Conservation (phyloP, 139 green algal genomes). For the Astrephomene gubernaculifera region DNA sequence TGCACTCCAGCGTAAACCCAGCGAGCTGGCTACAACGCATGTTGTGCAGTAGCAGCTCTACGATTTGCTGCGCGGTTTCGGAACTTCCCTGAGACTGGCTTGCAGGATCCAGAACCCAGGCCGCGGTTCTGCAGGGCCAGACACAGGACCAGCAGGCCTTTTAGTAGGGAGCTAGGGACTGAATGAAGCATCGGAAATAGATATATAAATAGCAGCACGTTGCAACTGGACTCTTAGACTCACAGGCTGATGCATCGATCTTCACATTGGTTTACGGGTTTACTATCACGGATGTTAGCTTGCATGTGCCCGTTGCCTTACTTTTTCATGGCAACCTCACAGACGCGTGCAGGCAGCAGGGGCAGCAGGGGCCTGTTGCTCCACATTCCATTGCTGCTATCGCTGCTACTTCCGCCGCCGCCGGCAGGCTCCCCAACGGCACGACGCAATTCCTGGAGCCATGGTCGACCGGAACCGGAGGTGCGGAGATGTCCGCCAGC, state of each 20-base stretch:
- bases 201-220: neutral
- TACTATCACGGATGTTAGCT: neutral
- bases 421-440: too few species aligned
- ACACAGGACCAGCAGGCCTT: too few species aligned
- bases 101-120: neutral
- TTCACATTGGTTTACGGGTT: neutral
- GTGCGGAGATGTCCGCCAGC: too few species aligned
- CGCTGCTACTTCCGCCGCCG: too few species aligned
- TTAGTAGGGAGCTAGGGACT: neutral
- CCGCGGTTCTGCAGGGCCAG: neutral
- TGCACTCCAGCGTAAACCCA: neutral
- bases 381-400: too few species aligned
- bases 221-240: neutral
- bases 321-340: too few species aligned
- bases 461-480: too few species aligned
- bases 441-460: too few species aligned
- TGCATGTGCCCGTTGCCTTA: too few species aligned
- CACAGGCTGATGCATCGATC: neutral
- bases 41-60: constrained; percentile 8
- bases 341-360: too few species aligned
- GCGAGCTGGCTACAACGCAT: neutral
- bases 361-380: too few species aligned
- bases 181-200: neutral
- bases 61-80: neutral
- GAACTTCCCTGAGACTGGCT: neutral